Percentiles rank a stretch among this genome's conserved stretches.
These are phyloP conservation scores for Nicotiana tabacum DNA, from an alignment of 257 asterid genomes.

Conservation along the genomic window DNA sequence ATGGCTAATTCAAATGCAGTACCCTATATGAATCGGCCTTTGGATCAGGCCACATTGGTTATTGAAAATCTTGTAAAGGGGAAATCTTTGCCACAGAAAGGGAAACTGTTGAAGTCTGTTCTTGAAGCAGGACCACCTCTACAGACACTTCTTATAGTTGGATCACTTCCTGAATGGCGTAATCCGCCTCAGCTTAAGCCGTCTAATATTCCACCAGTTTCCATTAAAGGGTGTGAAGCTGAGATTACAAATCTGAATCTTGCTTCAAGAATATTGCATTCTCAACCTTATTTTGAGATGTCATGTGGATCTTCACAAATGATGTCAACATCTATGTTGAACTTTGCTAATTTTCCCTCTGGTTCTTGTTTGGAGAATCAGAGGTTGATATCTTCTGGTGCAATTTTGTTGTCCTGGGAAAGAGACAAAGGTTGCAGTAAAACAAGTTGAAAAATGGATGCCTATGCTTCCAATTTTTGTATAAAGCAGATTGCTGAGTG, in stretches of 20 bases:
- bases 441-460: slow-evolving; percentile 1
- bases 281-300: slow-evolving; percentile 33
- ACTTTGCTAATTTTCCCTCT: slow-evolving; percentile 17
- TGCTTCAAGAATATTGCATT: slow-evolving; percentile 8
- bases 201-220: slow-evolving; percentile 48
- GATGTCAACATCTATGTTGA: slow-evolving; percentile 32
- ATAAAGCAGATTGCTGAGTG: slow-evolving; percentile 14
- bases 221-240: slow-evolving; percentile 29
- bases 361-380: slow-evolving; percentile 22
- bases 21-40: slow-evolving; percentile 7
- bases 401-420: slow-evolving; percentile 23
- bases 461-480: slow-evolving; percentile 32
- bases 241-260: slow-evolving; percentile 24
- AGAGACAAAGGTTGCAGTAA: slow-evolving; percentile 47
- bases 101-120: slow-evolving; percentile 60
- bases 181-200: slow-evolving; percentile 73
- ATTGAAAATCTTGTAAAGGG: slow-evolving; percentile 12
- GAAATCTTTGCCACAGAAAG: slow-evolving; percentile 27
- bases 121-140: slow-evolving; percentile 68
- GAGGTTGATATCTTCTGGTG: slow-evolving; percentile 20
- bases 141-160: slow-evolving; percentile 63
- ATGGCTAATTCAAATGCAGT: not conserved
- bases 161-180: slow-evolving; percentile 86
- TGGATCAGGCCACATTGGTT: slow-evolving; percentile 1
- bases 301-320: slow-evolving; percentile 45